Evolutionary conservation across 768 basidiomycete genomes (phyloP), one percentile per base, ranked within the genome.

Genomic region (Phylloporus sp.): DNA sequence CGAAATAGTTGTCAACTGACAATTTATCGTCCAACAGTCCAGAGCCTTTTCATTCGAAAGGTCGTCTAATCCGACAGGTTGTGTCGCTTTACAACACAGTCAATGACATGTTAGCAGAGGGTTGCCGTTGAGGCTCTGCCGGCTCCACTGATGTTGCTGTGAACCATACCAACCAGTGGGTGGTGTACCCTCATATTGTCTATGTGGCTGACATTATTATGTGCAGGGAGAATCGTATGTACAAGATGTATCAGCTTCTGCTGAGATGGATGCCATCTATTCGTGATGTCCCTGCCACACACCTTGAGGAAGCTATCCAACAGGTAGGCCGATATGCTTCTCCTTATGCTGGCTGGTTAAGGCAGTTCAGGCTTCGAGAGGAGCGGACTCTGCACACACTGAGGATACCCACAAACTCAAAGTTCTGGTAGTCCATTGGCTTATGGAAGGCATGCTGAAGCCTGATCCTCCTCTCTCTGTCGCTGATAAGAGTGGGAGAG

Each of bases 401-500:
- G 24, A 46, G 4, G 15, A 46, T n/a, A 46, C 32, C 24, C 45
- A 46, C 15, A 33, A 9, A 24, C 45, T 46, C 5, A 46, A 46
- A 23, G 20, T 5, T 4, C 14, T 39, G 22, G 14, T 39, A 1
- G 6, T 39, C 23, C 18, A 46, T 4, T 46, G 44, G 44, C 44
- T 46, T 8, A 38, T 46, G 44, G 8, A 33, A 13, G 37, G 14
- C 15, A 32, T 4, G 3, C 44, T 23, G 1, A 24, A 22, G n/a
- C 44, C 31, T 0, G 23, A 39, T 20, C 44, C 44, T 20, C 44
- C 37, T 8, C 29, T 39, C 15, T 17, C 23, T 3, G 5, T 15
- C 2, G 1, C 6, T 14, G 42, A 43, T 14, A 42, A 46, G 29
- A 46, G 28, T 24, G 22, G 44, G 29, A 5, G 36, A 18, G 44